Evolutionary conservation across 2,329 filamentous ascomycete species (phyloP), one percentile per base, ranked within the genome.

Genomic region (Aureobasidium lini): DNA sequence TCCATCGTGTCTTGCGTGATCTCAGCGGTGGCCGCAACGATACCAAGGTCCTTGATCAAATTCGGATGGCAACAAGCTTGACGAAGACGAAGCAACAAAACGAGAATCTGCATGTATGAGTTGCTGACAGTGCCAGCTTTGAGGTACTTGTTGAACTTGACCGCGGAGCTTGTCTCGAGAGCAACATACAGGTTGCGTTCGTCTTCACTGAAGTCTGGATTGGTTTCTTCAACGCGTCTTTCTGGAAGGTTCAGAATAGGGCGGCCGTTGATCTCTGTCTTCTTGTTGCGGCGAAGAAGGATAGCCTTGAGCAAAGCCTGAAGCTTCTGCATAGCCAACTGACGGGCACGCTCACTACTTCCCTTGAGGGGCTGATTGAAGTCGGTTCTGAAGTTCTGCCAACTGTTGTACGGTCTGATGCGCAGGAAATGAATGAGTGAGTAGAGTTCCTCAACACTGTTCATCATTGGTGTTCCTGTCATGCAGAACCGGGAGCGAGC

Each of bases 401-500:
- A 81, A 13, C 82, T 77, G 65, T 81, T 83, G 71, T 94, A 95
- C 2, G 90, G 90, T 61, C 80, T 80, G 68, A 95, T 92, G 2
- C 80, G 79, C 15, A 95, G 77, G 68, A 95, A 96, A 2, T 83
- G 81, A 46, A 96, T 78, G 18, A 95, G 75, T 0, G 90, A 88
- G 67, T 83, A 91, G 3, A 95, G 77, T 66, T 96, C 92, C 28
- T 82, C 77, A 2, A 93, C 84, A 11, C 81, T 84, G 66, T 96
- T 96, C 87, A 94, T 94, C 87, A 93, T 91, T 0, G 89, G 89
- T 0, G 89, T 94, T 29, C 89, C 89, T 3, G 86, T 90, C 71
- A 93, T 81, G 68, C 87, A 90, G 76, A 89, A 85, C 49, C 89
- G 80, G 68, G 88, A 83, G 37, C 75, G 77, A 13, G 87, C 77